Conservation (phyloP, 495 filamentous ascomycete genomes). For the Apodospora peruviana region DNA sequence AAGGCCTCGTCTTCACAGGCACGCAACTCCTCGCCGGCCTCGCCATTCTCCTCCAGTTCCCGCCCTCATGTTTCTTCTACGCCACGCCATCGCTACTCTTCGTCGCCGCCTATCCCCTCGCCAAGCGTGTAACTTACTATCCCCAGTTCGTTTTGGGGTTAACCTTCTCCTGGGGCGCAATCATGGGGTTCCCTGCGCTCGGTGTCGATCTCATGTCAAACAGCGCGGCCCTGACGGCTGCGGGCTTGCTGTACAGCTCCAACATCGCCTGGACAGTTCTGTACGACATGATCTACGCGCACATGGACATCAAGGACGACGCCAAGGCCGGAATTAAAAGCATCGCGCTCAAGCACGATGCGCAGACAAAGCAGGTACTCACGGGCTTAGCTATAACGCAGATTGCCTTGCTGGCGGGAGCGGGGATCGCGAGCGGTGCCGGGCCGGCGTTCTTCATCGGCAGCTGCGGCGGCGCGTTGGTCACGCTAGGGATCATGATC, state of each 20-base stretch:
- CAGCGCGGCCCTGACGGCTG: constrained; percentile 55
- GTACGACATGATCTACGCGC: constrained; percentile 98
- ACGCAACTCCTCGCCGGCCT: constrained; percentile 76
- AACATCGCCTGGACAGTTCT: constrained; percentile 91
- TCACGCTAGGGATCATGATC: constrained; percentile 81
- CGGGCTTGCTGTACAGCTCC: constrained; percentile 72
- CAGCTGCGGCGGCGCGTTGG: constrained; percentile 75
- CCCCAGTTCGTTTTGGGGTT: constrained; percentile 88
- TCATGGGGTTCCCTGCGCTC: constrained; percentile 93
- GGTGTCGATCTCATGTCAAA: constrained; percentile 74
- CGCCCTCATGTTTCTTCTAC: constrained; percentile 75
- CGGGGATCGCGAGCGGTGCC: constrained; percentile 66
- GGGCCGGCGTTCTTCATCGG: constrained; percentile 82
- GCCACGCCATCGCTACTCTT: constrained; percentile 78
- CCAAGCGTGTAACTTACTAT: constrained; percentile 91
- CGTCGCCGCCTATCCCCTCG: constrained; percentile 80
- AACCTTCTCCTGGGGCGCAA: constrained; percentile 94
- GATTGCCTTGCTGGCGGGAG: constrained; percentile 70
- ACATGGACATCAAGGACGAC: constrained; percentile 97
- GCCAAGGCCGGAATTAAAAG: constrained; percentile 89
- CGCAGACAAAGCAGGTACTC: constrained; percentile 81
- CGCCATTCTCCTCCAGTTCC: constrained; percentile 80
- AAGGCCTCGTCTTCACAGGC: constrained; percentile 77
- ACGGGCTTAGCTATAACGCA: constrained; percentile 70
- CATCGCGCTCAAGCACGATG: constrained; percentile 84